Evolutionary conservation across 2,329 filamentous ascomycete species (phyloP), one percentile per base, ranked within the genome.

Genomic region (Colletotrichum zoysiae): DNA sequence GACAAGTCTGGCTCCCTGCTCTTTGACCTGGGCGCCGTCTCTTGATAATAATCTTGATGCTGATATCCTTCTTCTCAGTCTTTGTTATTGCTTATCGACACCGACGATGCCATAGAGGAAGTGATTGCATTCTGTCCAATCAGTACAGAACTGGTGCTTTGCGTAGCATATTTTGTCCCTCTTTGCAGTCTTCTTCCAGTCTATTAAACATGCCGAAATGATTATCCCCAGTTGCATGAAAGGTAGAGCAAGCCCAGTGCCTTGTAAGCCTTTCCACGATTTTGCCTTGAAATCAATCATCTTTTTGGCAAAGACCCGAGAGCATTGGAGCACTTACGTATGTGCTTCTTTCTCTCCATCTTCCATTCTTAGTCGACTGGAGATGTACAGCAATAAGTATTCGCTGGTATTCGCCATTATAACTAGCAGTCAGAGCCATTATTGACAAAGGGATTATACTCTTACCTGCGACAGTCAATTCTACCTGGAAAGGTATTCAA

Each of bases 401-500:
- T 51, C n/a, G 5, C 48, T 16, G 2, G 48, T 7, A 14, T 12
- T 51, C 23, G 16, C 23, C 12, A 12, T 14, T 3, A 2, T 16
- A 26, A 16, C 23, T 9, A 23, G n/a, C 6, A 14, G 5, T 5
- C 48, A 26, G 12, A 8, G 4, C 12, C 23, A 42, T 23, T 11
- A 23, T 23, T 23, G 9, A 44, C 42, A 44, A 44, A 44, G 6
- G 20, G 8, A 1, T 20, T 6, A 44, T 20, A 9, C 6, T 18
- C 42, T 46, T 46, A 46, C 7, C 56, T 67, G 46, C 30, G 18
- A 67, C 30, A 60, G 12, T 51, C 20, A 20, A 46, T 46, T 20
- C 2, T 4, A n/a, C 8, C 44, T 46, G 20, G 18, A 46, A 3
- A n/a, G 44, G 20, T 46, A n/a, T 9, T 8, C 20, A 46, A n/a